Base-by-base conservation (phyloP, 306 rosid genomes). In the Begonia peltatifolia region DNA sequence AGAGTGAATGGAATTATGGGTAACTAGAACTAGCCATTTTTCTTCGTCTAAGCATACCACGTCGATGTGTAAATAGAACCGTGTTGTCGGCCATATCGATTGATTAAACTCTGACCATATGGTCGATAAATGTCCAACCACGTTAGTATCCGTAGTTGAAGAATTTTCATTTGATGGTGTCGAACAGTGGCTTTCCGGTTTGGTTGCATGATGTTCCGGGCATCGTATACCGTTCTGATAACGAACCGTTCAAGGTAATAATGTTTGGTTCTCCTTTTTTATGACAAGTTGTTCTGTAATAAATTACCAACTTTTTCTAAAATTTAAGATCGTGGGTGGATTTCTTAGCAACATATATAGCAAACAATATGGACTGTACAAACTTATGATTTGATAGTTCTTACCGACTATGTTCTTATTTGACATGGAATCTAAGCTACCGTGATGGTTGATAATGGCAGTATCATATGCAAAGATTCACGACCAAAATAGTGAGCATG, bases 1-100 rank as follows among this genome's bases (percentile, higher is more conserved):
- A 89, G 74, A 64, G 84, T 53, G 97, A 89, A 82, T 80, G 89
- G 75, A 53, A 71, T 11, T 84, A 82, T 3, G 97, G 97, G 97
- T 84, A 76, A 54, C 58, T 15, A 4, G 2, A 14, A 11, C 8
- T 11, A 3, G 2, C 10, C 35, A 12, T 38, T n/a, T 8, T 10
- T 12, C 4, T 1, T 47, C 12, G 9, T 14, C 9, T 20, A 20
- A 20, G 23, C 23, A 20, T 20, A 42, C 30, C 9, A 16, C 9
- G 54, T 16, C n/a, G 6, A 25, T 3, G 8, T 14, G 12, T 15
- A 25, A 25, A 25, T 25, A 25, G 6, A 25, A 1, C 35, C 0
- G 35, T 25, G 1, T 17, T 17, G 18, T 17, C 18, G 18, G 18
- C 1, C n/a, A 17, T 17, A 10, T 18, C 41, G 11, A 11, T 41